phyloP scores from a whole-genome alignment of 163 green algal genomes.

The Scenedesmus sp. region DNA sequence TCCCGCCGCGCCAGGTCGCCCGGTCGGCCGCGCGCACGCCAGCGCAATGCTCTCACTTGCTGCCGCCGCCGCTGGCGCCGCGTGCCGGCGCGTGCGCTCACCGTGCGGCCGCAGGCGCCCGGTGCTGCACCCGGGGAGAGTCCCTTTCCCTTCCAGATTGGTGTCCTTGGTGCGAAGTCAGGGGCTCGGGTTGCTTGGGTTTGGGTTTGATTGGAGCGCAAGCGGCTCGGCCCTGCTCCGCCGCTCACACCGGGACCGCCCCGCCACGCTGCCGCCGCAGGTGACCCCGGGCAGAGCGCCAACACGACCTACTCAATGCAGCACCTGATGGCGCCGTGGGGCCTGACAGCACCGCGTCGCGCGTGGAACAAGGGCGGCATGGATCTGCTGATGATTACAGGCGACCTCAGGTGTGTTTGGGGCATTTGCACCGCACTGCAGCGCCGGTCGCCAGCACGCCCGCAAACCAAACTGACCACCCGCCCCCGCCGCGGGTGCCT shows the following conservation, averaged over 20 bases:
- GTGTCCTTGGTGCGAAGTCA: conserved; percentile 6
- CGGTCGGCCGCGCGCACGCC: not conserved
- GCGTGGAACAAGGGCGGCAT: no score
- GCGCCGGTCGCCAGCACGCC: not conserved
- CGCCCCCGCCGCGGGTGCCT: not conserved
- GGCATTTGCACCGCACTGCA: not conserved
- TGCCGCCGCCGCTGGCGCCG: not conserved
- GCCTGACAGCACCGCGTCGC: no score
- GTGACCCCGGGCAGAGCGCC: conserved; percentile 6
- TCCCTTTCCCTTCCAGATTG: conserved; percentile 3
- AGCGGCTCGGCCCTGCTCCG: no score
- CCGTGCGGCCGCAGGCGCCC: not conserved
- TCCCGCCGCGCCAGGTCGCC: not conserved
- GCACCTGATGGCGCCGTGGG: conserved; percentile 5
- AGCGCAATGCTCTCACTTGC: not conserved
- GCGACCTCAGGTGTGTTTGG: conserved; percentile 11
- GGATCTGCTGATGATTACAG: not conserved
- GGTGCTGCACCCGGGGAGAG: not conserved
- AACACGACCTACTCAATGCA: conserved; percentile 3
- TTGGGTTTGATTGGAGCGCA: no score
- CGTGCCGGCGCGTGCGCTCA: not conserved
- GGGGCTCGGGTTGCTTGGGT: not conserved
- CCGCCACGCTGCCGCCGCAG: not conserved
- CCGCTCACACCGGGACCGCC: not conserved
- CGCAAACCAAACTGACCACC: not conserved